Base-by-base conservation (phyloP, 257 asterid genomes). In the Primulina huaijiensis region DNA sequence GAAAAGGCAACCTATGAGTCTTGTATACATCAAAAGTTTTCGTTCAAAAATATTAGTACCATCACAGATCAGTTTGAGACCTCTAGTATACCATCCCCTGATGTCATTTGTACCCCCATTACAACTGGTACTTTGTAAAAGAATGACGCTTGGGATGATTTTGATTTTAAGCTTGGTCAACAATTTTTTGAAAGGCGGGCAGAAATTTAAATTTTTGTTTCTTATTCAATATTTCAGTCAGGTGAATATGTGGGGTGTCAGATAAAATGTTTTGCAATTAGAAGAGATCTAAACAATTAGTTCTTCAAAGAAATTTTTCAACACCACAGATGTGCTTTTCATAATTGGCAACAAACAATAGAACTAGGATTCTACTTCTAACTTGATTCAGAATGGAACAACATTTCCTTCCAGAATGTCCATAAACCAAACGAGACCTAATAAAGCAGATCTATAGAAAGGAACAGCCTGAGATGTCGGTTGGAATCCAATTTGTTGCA, bases 311-410 rank as follows among this genome's bases (percentile, higher is more conserved):
- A 38, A 38, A 8, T 0, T 38, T 38, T 38, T 38, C 7, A 12
- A 46, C 2, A 19, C 55, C 6, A 12, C 3, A 0, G 8, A 50
- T 7, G 43, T 1, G 17, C 40, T 16, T 21, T 43, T 12, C n/a
- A 34, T 25, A 46, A 65, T 65, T 43, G 60, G 38, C 21, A 21
- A 46, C 60, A 27, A 43, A 43, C 16, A 65, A 65, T 8, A 65
- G 30, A 46, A 40, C 23, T 31, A 40, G 11, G 29, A 38, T 65
- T 40, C 38, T 40, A 65, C 31, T 63, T 21, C 52, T 43, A 43
- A 12, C 25, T 65, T 65, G 70, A 40, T 25, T 65, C 27, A 2
- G 25, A 50, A 50, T 50, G 40, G 38, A 64, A 64, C 43, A 20
- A 3, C 23, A 14, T 40, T 23, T 8, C 60, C 69, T 64, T 46